Percentiles rank a stretch among this genome's conserved stretches.
Conservation (phyloP, 768 basidiomycete species). For the Tulasnella calospora region DNA sequence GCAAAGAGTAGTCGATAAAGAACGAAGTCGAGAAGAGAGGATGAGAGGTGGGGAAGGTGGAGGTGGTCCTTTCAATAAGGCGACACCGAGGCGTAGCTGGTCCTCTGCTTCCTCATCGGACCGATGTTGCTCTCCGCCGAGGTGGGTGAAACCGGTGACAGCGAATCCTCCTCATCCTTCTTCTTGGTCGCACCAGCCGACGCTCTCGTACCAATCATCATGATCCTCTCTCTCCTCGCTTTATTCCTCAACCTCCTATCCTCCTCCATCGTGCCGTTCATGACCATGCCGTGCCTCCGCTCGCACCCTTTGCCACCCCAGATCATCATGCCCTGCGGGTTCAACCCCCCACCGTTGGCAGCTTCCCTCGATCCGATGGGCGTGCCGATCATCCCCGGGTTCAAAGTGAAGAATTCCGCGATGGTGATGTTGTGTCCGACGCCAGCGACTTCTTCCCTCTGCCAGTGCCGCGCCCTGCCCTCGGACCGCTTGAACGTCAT, state of each 20-base stretch:
- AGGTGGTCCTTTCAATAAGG: too few species aligned
- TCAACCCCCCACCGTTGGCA: neutral
- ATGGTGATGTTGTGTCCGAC: conserved; percentile 10
- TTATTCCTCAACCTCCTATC: conserved; percentile 22
- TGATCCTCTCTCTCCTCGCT: conserved; percentile 22
- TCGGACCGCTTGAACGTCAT: conserved; percentile 22
- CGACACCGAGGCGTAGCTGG: too few species aligned
- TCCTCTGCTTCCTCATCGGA: too few species aligned
- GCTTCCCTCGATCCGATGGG: neutral
- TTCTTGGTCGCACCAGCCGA: neutral
- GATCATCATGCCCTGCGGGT: conserved; percentile 10
- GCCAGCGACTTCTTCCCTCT: conserved; percentile 21
- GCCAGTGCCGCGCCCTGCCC: conserved; percentile 19
- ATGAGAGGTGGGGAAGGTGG: too few species aligned
- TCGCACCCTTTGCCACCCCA: conserved; percentile 25
- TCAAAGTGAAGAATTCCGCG: conserved; percentile 9
- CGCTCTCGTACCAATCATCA: conserved; percentile 9
- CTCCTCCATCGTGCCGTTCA: conserved; percentile 26
- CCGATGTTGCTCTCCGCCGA: too few species aligned
- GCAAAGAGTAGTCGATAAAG: too few species aligned
- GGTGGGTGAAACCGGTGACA: too few species aligned
- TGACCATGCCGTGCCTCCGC: conserved; percentile 5
- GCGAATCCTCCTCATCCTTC: neutral
- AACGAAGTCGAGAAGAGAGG: too few species aligned
- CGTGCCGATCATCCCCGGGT: conserved; percentile 1